These are phyloP conservation scores for Phytophthora foliorum DNA, from an alignment of 352 stramenopile species.

Conservation along the genomic window DNA sequence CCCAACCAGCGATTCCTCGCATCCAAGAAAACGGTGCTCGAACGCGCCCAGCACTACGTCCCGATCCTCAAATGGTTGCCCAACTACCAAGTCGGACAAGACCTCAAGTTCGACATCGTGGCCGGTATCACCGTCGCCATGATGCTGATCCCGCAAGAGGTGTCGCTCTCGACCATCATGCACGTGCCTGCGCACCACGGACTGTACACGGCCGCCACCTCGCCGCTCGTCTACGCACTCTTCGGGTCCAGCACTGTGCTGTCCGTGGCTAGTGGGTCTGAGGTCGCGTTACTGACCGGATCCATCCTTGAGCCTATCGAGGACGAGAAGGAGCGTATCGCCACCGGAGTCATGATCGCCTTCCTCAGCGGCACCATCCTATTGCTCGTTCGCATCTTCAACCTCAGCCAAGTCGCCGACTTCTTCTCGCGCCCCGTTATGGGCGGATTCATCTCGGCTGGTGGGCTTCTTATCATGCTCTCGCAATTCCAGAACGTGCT, in stretches of 20 bases:
- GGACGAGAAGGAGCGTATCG: slow-evolving; percentile 47
- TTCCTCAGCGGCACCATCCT: slow-evolving; percentile 86
- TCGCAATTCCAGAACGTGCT: slow-evolving; percentile 89
- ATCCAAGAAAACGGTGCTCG: slow-evolving; percentile 24
- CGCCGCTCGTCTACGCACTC: slow-evolving; percentile 84
- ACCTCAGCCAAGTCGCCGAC: slow-evolving; percentile 85
- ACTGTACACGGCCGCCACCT: slow-evolving; percentile 84
- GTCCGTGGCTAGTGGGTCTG: slow-evolving; percentile 75
- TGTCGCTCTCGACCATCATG: slow-evolving; percentile 91
- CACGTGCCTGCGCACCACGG: slow-evolving; percentile 85
- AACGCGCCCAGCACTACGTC: slow-evolving; percentile 16
- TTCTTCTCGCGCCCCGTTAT: slow-evolving; percentile 93
- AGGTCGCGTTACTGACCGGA: slow-evolving; percentile 61
- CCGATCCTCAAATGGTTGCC: slow-evolving; percentile 62
- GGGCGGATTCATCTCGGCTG: slow-evolving; percentile 90
- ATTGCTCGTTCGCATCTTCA: slow-evolving; percentile 75
- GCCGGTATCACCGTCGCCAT: slow-evolving; percentile 70
- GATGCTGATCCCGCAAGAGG: slow-evolving; percentile 91
- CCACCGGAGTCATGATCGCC: slow-evolving; percentile 53
- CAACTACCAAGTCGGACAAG: slow-evolving; percentile 47
- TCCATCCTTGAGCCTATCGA: slow-evolving; percentile 59
- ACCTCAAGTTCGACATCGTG: slow-evolving; percentile 63
- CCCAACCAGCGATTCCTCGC: slow-evolving; percentile 23
- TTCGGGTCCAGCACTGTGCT: slow-evolving; percentile 86
- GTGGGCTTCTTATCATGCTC: slow-evolving; percentile 91